phyloP scores from a whole-genome alignment of 768 basidiomycete species.

The Pleurotus citrinopileatus region DNA sequence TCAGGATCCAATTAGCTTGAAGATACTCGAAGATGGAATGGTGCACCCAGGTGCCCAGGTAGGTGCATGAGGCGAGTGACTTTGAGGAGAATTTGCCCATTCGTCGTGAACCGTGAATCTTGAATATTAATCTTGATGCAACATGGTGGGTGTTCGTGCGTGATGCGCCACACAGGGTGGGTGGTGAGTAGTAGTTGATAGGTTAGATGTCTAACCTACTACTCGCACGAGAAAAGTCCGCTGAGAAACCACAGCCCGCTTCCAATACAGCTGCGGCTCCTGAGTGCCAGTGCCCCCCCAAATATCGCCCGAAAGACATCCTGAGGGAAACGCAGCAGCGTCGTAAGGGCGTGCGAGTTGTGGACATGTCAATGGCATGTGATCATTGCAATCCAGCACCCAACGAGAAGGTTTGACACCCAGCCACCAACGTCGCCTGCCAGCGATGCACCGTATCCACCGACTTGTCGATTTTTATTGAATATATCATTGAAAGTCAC shows the following conservation, averaged over 20 bases:
- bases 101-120: too few species aligned
- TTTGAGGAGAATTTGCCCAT: too few species aligned
- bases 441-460: background rate
- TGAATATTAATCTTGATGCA: too few species aligned
- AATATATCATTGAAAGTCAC: background rate
- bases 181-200: background rate
- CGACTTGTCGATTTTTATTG: background rate
- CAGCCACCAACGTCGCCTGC: background rate
- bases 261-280: background rate
- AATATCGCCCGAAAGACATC: background rate
- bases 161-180: slow-evolving; percentile 5
- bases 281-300: background rate
- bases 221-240: background rate
- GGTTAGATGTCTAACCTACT: background rate
- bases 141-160: background rate
- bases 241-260: background rate
- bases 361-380: background rate
- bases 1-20: too few species aligned
- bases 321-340: background rate
- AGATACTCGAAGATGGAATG: too few species aligned
- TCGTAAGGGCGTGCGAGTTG: background rate
- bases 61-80: too few species aligned
- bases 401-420: background rate
- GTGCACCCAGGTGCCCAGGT: too few species aligned
- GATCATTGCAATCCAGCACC: too few species aligned